Evolutionary conservation across 768 basidiomycete genomes (phyloP), one percentile per base, ranked within the genome.

Genomic region (Russula ochroleuca): DNA sequence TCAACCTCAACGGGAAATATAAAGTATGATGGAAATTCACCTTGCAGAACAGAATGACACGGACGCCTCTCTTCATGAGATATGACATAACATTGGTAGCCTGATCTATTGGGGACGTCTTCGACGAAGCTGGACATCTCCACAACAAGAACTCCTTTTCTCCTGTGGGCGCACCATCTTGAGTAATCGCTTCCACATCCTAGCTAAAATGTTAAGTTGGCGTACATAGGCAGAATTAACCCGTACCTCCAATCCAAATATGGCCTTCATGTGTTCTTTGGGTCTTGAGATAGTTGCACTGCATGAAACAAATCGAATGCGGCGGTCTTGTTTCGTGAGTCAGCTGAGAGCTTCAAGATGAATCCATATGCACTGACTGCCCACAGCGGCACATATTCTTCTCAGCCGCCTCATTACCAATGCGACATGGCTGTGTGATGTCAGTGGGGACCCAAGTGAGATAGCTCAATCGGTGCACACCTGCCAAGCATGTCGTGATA

Each of bases 41-140:
- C 78, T 90, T 89, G 78, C 92, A 94, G 71, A 95, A 96, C n/a
- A 96, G 74, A 64, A 96, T 94, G 5, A 87, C 85, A 37, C 91
- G 78, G 35, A 94, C 73, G 2, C 93, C 93, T 3, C 83, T 80
- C 63, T 86, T 86, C 89, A 96, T 92, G 56, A 95, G 75, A 72
- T 83, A 91, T 51, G 82, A 78, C 85, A 94, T 91, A 50, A 95
- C 67, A 3, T 75, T 71, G 2, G 83, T 86, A 2, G 90, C 88
- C 69, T 96, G 88, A 3, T 77, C 75, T 62, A 92, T 76, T 7
- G 90, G 87, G 25, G 86, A 71, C 33, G 77, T 73, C 5, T 80
- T 83, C 38, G 85, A 79, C 37, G 85, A 77, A 31, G 78, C 74
- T 0, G 87, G 81, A 3, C 86, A 82, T 48, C 85, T 81, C 93